phyloP scores from a whole-genome alignment of 257 asterid species.

The Solanum chiquidenum region DNA sequence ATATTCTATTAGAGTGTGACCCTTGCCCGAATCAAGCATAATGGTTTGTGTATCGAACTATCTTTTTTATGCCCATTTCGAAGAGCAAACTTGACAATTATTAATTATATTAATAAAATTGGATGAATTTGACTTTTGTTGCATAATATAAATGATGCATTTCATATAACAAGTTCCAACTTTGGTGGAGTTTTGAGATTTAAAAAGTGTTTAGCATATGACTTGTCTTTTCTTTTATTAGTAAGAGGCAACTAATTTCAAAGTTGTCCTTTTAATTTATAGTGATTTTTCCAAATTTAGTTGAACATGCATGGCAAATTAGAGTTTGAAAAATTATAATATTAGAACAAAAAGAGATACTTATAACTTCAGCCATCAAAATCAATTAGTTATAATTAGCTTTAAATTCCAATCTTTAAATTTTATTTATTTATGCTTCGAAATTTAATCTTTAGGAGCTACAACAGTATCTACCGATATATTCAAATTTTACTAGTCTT shows the following conservation, averaged over 20 bases:
- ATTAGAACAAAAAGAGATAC: background rate
- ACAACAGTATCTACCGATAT: background rate
- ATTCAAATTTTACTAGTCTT: background rate
- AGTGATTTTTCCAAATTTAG: background rate
- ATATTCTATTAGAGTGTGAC: no score
- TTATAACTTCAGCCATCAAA: background rate
- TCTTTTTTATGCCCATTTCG: background rate
- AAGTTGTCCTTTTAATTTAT: background rate
- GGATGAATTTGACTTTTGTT: background rate
- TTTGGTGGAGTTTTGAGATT: slow-evolving; percentile 6
- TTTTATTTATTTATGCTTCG: no score
- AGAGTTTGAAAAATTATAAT: background rate
- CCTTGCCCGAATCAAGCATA: background rate
- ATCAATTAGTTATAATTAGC: background rate
- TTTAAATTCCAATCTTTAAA: background rate
- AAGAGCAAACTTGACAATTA: background rate
- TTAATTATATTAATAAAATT: background rate
- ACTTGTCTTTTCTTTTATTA: background rate
- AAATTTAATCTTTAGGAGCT: no score
- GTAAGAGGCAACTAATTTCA: background rate
- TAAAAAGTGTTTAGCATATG: background rate
- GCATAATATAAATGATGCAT: background rate
- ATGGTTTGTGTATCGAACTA: background rate
- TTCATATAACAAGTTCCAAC: background rate
- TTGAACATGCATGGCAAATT: background rate